phyloP scores from a whole-genome alignment of 2,329 filamentous ascomycete genomes.

The Lasiodiplodia sp. region DNA sequence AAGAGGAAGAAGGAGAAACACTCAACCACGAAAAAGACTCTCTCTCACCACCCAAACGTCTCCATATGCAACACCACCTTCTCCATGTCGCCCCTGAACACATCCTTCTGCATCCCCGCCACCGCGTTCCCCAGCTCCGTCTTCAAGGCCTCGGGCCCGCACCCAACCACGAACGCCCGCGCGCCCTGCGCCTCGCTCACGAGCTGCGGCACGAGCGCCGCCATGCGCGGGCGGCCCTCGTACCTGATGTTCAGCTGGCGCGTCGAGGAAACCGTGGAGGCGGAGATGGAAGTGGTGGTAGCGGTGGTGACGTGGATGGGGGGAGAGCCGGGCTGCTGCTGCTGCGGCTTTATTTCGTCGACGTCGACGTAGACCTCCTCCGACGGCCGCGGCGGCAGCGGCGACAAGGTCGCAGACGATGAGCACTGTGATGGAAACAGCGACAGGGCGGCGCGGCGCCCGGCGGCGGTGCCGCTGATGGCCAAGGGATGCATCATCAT shows the following conservation, averaged over 20 bases:
- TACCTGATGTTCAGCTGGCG: constrained; percentile 27
- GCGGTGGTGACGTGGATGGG: not conserved
- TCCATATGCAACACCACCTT: constrained; percentile 31
- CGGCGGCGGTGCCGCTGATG: too few species aligned
- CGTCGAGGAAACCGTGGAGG: not conserved
- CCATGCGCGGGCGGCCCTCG: constrained; percentile 9
- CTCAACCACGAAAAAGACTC: not conserved
- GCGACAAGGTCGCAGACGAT: not conserved
- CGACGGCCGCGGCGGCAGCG: not conserved
- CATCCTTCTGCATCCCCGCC: not conserved
- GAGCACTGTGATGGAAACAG: too few species aligned
- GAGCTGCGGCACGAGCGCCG: not conserved
- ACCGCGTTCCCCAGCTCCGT: constrained; percentile 8
- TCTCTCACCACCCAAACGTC: constrained; percentile 35
- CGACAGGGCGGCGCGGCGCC: too few species aligned
- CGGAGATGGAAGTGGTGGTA: not conserved
- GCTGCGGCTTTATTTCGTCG: too few species aligned
- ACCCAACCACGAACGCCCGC: constrained; percentile 13
- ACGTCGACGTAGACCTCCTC: too few species aligned
- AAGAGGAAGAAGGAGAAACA: not conserved
- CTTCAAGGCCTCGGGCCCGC: constrained; percentile 12
- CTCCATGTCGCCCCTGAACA: not conserved
- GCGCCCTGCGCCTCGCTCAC: constrained; percentile 26
- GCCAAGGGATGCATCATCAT: too few species aligned
- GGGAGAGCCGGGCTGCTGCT: not conserved